Conservation (phyloP, 306 rosid species). For the Quercus robur region DNA sequence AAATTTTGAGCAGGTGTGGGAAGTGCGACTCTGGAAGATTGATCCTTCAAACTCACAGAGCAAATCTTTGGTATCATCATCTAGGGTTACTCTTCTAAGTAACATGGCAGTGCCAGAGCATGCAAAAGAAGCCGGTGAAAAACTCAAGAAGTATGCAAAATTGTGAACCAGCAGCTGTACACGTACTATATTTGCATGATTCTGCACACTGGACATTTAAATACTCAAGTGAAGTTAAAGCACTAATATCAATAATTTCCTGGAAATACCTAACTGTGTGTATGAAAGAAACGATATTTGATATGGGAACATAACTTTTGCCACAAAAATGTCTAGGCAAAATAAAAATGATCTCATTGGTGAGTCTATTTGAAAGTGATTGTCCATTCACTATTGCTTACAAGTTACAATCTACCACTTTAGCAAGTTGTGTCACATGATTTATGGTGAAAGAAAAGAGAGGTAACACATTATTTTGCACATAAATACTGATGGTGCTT, state of each 20-base stretch:
- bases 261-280: not conserved
- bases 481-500: no score
- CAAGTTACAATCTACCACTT: no score
- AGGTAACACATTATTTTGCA: not conserved
- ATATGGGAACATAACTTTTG: no score
- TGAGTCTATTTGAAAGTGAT: no score
- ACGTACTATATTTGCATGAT: not conserved
- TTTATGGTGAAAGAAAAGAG: not conserved
- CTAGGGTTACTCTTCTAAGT: conserved; percentile 69
- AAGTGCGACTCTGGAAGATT: conserved; percentile 62
- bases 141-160: conserved; percentile 55
- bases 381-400: no score
- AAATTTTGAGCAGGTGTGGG: conserved; percentile 61
- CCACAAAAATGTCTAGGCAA: no score
- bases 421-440: no score
- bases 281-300: no score
- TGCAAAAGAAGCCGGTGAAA: conserved; percentile 46
- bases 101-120: conserved; percentile 73
- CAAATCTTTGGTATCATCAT: conserved; percentile 52
- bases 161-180: conserved; percentile 7
- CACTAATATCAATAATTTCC: not conserved
- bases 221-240: not conserved
- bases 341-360: no score
- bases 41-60: conserved; percentile 50
- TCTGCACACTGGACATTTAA: not conserved